Evolutionary conservation across 345 rosid species (phyloP).

Genomic region (sweet orange (Citrus sinensis)): DNA sequence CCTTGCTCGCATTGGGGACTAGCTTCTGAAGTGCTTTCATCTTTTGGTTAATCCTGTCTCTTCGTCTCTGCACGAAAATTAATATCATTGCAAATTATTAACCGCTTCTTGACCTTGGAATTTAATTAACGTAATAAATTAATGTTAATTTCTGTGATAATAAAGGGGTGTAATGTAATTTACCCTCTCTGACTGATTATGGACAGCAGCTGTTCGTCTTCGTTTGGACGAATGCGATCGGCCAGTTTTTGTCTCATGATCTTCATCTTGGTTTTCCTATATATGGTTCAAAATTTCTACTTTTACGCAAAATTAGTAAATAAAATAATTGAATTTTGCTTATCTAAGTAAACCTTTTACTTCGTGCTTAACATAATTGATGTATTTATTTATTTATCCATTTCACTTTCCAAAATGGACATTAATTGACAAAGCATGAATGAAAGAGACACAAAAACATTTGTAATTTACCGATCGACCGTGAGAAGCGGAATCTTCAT

Average conservation of each 20-base stretch:
- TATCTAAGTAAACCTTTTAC: too few species aligned
- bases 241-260: constrained; percentile 31
- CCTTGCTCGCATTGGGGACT: constrained; percentile 70
- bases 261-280: constrained; percentile 51
- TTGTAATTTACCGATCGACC: constrained; percentile 42
- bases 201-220: constrained; percentile 45
- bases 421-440: background rate
- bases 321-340: background rate
- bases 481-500: constrained; percentile 43
- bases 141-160: background rate
- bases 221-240: constrained; percentile 40
- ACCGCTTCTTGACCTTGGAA: background rate
- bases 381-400: too few species aligned
- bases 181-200: constrained; percentile 66
- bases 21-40: constrained; percentile 72
- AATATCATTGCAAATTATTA: background rate
- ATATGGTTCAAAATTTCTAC: background rate
- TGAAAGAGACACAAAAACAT: background rate
- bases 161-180: background rate
- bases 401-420: background rate
- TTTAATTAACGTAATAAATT: too few species aligned
- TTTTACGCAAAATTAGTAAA: background rate
- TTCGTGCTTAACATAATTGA: too few species aligned
- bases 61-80: constrained; percentile 36
- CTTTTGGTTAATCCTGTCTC: constrained; percentile 71